A percentile compares a stretch with the other conserved stretches of the same genome.
These are phyloP conservation scores for Ophiostoma montium DNA, from an alignment of 2,329 filamentous ascomycete genomes.

Conservation along the genomic window DNA sequence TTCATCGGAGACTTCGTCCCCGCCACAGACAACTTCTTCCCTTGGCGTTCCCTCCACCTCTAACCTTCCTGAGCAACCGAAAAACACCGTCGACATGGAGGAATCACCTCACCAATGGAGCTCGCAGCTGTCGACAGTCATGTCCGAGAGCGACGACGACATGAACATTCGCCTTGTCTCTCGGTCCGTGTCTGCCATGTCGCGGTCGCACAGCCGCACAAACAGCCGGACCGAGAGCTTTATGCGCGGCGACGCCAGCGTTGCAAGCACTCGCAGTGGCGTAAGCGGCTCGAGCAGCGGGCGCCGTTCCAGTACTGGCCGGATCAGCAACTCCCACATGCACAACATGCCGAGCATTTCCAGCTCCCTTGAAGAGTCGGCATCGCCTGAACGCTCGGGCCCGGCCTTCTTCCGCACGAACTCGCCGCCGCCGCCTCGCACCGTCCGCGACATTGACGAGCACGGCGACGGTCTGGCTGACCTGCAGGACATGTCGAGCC, in stretches of 20 bases:
- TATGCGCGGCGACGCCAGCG: conserved; percentile 19
- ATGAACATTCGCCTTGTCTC: conserved; percentile 28
- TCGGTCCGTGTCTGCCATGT: conserved; percentile 31
- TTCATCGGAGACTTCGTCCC: conserved; percentile 17
- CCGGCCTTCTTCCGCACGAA: conserved; percentile 25
- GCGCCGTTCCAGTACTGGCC: conserved; percentile 33
- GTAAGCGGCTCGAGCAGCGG: background rate
- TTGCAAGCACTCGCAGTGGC: conserved; percentile 1
- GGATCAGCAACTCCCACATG: conserved; percentile 33
- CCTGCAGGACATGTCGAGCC: conserved; percentile 36
- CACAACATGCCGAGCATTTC: conserved; percentile 43
- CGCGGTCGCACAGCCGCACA: conserved; percentile 20
- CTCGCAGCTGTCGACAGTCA: conserved; percentile 48
- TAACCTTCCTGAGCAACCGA: conserved; percentile 7
- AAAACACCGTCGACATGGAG: conserved; percentile 28
- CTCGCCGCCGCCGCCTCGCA: conserved; percentile 32
- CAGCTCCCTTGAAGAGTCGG: conserved; percentile 32
- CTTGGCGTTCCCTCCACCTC: conserved; percentile 1
- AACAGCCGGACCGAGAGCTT: background rate
- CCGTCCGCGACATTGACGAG: conserved; percentile 46
- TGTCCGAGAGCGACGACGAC: conserved; percentile 44
- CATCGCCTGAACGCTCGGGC: conserved; percentile 27
- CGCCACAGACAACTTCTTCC: conserved; percentile 19
- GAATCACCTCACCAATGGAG: conserved; percentile 45
- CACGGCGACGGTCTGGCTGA: conserved; percentile 50